Evolutionary conservation across 108 stramenopile species (phyloP), one percentile per base, ranked within the genome.

Genomic region (Discostella pseudostelligera): DNA sequence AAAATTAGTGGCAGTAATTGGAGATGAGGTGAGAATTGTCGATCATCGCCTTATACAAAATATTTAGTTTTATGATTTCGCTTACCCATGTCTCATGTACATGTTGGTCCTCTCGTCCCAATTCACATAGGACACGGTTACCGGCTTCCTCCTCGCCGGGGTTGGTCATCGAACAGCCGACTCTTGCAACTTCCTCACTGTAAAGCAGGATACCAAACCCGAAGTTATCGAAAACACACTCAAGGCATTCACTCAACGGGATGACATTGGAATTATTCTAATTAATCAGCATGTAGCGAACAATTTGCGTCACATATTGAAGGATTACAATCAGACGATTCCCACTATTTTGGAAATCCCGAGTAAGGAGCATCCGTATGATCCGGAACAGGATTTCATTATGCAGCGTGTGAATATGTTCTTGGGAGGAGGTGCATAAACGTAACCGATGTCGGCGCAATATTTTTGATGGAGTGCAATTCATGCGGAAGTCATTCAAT

Each of bases 281-380:
- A 97, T 99, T 78, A 99, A 97, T 67, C 98, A 99, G 70, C 96
- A 97, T 78, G 81, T 96, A 56, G 98, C 98, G 36, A 96, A 95
- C 63, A 77, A 92, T 65, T 96, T 99, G 74, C 89, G 98, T 53
- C 98, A 97, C 62, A 82, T 97, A n/a, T 75, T 99, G 55, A 92
- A 94, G 61, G 90, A 93, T 78, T 99, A 99, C 83, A 82, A 89
- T 53, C 85, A 89, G 56, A 95, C 93, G 22, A 96, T 99, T 78
- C 98, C 98, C 5, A 99, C 98, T 13, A 91, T 99, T 26, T 85
- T 99, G 66, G 98, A 99, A 68, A 99, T 99, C 65, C 98, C 98
- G 21, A 88, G 87, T 57, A 99, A 99, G 70, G 94, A 95, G 60
- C 89, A 95, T 77, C 97, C 96, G 50, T 98, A 98, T 62, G 96